Conservation (phyloP, 116 monocot genomes). For the Cymodocea nodosa region DNA sequence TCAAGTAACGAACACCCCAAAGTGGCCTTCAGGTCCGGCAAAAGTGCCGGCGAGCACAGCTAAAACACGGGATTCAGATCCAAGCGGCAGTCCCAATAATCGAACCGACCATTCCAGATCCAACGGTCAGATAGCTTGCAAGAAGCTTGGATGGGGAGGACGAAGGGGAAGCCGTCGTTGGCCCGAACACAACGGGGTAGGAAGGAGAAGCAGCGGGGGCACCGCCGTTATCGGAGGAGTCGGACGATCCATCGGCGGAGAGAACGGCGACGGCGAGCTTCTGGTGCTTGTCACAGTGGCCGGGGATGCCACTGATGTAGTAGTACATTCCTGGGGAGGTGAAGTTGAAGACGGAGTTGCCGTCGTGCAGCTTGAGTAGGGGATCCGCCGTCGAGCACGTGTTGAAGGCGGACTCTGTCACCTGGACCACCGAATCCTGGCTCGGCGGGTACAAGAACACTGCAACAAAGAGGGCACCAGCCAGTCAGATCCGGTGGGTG, state of each 20-base stretch:
- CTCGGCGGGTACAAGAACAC: constrained; percentile 96
- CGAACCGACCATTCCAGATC: constrained; percentile 5
- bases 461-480: constrained; percentile 4
- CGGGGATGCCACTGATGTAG: constrained; percentile 57
- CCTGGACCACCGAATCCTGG: constrained; percentile 83
- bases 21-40: no score
- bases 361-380: constrained; percentile 42
- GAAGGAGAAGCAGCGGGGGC: constrained; percentile 15
- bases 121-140: neutral
- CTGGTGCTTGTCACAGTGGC: constrained; percentile 71
- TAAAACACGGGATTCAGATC: neutral
- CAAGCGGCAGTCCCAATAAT: neutral
- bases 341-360: constrained; percentile 87
- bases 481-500: no score
- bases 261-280: constrained; percentile 48
- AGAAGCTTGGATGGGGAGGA: neutral
- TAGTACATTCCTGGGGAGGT: constrained; percentile 46
- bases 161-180: constrained; percentile 15
- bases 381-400: constrained; percentile 41
- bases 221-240: constrained; percentile 1
- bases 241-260: constrained; percentile 31
- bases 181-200: constrained; percentile 36
- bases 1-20: no score
- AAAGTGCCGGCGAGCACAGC: no score
- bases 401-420: constrained; percentile 56